Conservation (phyloP, 192 early-diverging fungal genomes). For the Neocallimastix lanati region DNA sequence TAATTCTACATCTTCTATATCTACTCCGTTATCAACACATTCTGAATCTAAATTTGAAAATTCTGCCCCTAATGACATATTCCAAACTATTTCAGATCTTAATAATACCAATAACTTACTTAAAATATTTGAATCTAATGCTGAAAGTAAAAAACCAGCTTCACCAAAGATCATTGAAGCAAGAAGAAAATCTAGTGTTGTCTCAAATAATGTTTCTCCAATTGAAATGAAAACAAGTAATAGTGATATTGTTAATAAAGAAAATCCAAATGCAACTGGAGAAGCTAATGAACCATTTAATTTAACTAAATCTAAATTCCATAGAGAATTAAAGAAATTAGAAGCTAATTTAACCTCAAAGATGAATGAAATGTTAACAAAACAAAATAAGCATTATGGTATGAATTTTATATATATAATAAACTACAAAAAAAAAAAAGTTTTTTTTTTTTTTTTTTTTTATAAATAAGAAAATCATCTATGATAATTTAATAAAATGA, state of each 20-base stretch:
- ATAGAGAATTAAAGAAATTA: not conserved
- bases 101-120: not conserved
- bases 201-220: not conserved
- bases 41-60: not conserved
- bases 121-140: not conserved
- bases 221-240: not conserved
- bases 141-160: not conserved
- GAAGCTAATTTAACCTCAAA: not conserved
- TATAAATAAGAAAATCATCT: no score
- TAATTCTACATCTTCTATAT: not conserved
- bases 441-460: no score
- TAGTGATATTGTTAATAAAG: not conserved
- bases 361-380: not conserved
- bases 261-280: no score
- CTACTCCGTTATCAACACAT: not conserved
- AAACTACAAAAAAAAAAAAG: no score
- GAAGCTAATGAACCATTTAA: not conserved
- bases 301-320: not conserved
- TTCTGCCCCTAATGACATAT: not conserved
- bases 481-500: no score
- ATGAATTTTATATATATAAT: no score
- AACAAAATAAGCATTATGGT: not conserved
- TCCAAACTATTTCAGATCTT: not conserved
- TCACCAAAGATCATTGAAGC: not conserved
- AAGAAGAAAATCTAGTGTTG: not conserved